Evolutionary conservation across 768 basidiomycete species (phyloP), one percentile per base, ranked within the genome.

Genomic region (Russula sp.): DNA sequence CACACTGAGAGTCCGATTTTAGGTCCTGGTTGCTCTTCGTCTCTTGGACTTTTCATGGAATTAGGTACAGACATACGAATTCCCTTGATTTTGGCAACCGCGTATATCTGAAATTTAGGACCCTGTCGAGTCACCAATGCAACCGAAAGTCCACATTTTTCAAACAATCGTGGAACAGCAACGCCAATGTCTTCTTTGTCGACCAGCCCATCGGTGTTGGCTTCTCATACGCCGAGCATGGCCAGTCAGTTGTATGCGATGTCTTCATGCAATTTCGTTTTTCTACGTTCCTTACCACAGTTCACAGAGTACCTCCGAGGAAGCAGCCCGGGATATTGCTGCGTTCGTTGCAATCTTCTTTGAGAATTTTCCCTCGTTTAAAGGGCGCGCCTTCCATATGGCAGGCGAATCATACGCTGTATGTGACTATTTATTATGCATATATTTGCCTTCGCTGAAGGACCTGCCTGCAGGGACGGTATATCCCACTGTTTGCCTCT

Each of bases 321-420:
- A 87, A 51, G 88, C 86, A 5, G 86, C 87, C 0, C 78, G 81
- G 57, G 88, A 90, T 67, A 83, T 90, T 5, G 86, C 87, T 0
- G 82, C 84, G 0, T 90, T 90, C 67, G 78, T 90, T 0, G 76
- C 81, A 3, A 83, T 90, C 59, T 90, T 90, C 75, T 90, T 90
- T 54, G 87, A 90, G 68, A 80, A 85, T 62, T 92, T 92, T 71
- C 79, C 74, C 61, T 77, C 86, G 69, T 89, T 90, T 77, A 84
- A 87, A 67, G 87, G 86, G 2, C 76, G 88, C 3, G 71, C 77
- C 2, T 74, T 78, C 46, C 78, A 78, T 54, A 70, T 79, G 65
- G 73, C 76, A 22, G 77, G 78, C 16, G 75, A 84, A 73, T 83
- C 82, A 5, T 84, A 84, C 46, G 84, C 77, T 14, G 84, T 82